Base-by-base conservation (phyloP, 2,329 filamentous ascomycete genomes). In the Zymoseptoria pseudotritici region DNA sequence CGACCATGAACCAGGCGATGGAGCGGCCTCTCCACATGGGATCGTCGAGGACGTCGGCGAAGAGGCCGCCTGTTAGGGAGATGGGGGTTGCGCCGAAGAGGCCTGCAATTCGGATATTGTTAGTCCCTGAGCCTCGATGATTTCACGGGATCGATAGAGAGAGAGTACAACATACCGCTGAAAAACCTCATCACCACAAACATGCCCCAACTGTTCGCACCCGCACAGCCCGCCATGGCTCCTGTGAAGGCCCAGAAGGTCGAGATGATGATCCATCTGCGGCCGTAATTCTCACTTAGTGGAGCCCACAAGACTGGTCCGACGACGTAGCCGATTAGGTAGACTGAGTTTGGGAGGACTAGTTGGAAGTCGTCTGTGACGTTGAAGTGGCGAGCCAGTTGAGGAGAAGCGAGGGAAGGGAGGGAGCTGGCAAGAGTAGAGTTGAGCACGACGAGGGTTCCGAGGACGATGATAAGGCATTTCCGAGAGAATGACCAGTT, bases 341-440 rank as follows among this genome's bases (percentile, higher is more conserved):
- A 81, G 3, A 81, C 67, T 0, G 77, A 78, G 1, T 76, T 79
- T 1, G 77, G 76, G 0, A 79, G 71, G 17, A 79, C 74, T 4
- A 65, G 61, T 55, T 71, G 70, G 22, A 69, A 67, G 56, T 76
- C 67, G 22, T 70, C 66, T 0, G 78, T 79, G 57, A 86, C 73
- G 56, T 77, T 70, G 74, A 85, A 88, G 64, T 85, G 76, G 1
- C 71, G 68, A 4, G 80, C 76, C 56, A 88, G 85, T 58, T 77
- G 80, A 2, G 80, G 78, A 3, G 84, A 79, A 21, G 83, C 83
- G 71, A 86, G 85, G 60, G 83, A 83, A 0, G 85, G 83, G 2
- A 88, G 76, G 0, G 84, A 78, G 46, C 82, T 86, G 3, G 81
- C 82, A 74, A 88, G 81, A 9, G 85, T 88, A 24, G 81, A 84